phyloP scores from a whole-genome alignment of 768 basidiomycete species.

The Pulveroboletus sp. region DNA sequence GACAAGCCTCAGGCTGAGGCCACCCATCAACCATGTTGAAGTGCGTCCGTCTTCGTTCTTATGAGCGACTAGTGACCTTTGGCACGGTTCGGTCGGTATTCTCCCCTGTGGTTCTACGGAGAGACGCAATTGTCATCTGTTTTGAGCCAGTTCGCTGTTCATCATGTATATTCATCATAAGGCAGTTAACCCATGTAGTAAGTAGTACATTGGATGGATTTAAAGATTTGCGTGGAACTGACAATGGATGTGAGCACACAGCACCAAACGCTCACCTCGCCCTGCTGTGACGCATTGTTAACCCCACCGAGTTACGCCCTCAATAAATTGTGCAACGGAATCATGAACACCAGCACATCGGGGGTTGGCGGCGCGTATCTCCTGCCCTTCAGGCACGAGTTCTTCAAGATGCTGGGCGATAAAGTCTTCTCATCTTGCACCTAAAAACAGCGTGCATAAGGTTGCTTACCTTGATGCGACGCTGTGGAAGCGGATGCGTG shows the following conservation, averaged over 20 bases:
- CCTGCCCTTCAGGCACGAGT: conserved; percentile 55
- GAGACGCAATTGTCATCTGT: too few relatives aligned
- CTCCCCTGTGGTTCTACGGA: too few relatives aligned
- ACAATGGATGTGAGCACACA: too few relatives aligned
- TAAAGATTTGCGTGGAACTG: neutral
- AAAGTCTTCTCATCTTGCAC: neutral
- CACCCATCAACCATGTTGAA: too few relatives aligned
- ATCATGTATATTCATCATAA: conserved; percentile 6
- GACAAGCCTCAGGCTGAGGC: too few relatives aligned
- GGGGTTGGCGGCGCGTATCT: conserved; percentile 52
- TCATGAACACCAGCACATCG: conserved; percentile 47
- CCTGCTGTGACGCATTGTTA: neutral
- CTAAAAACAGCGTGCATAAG: neutral
- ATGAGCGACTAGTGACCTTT: too few relatives aligned
- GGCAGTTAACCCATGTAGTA: neutral
- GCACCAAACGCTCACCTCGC: neutral
- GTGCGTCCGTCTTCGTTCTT: too few relatives aligned
- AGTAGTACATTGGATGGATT: neutral
- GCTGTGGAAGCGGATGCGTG: conserved; percentile 78
- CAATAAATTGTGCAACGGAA: conserved; percentile 24
- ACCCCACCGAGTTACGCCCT: conserved; percentile 13
- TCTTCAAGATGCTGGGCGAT: conserved; percentile 46
- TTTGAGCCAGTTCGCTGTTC: conserved; percentile 4
- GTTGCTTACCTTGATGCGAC: conserved; percentile 63
- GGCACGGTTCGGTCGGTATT: too few relatives aligned